A percentile compares a stretch with the other conserved stretches of the same genome.
Conservation (phyloP, 345 rosid species). For the Salix suchowensis region DNA sequence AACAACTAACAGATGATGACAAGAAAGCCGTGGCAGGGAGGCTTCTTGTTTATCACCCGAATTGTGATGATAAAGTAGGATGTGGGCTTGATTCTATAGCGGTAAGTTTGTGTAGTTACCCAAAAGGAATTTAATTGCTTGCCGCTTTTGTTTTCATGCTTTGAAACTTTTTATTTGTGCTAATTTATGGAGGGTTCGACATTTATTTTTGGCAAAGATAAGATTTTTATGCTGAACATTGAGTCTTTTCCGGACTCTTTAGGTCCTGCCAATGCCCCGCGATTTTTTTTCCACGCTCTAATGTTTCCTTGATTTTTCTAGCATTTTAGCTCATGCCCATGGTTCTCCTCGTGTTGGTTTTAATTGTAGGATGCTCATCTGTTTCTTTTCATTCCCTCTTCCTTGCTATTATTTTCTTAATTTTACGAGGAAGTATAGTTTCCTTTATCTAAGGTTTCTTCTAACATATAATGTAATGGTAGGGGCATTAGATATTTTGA, state of each 20-base stretch:
- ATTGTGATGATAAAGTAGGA: slow-evolving; percentile 74
- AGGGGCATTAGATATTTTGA: too few relatives aligned
- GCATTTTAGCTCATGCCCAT: too few relatives aligned
- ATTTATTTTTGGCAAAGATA: background rate
- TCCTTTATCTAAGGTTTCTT: too few relatives aligned
- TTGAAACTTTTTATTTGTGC: background rate
- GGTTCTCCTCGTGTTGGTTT: too few relatives aligned
- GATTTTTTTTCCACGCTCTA: too few relatives aligned
- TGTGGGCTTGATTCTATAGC: slow-evolving; percentile 69
- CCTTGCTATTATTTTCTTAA: too few relatives aligned
- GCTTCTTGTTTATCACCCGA: slow-evolving; percentile 76
- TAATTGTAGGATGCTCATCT: too few relatives aligned
- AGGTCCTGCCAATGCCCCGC: too few relatives aligned
- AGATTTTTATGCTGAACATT: background rate
- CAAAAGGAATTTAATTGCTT: background rate
- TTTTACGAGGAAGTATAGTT: too few relatives aligned
- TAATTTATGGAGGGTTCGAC: background rate
- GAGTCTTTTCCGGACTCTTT: background rate
- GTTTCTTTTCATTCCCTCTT: too few relatives aligned
- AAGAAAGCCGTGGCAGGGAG: slow-evolving; percentile 51
- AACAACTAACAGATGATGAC: slow-evolving; percentile 53
- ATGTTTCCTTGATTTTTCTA: too few relatives aligned
- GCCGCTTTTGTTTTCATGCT: background rate
- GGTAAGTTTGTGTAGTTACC: slow-evolving; percentile 33
- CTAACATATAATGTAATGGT: too few relatives aligned